Conservation (phyloP, 2,329 filamentous ascomycete genomes). For the Penicillium sp. region DNA sequence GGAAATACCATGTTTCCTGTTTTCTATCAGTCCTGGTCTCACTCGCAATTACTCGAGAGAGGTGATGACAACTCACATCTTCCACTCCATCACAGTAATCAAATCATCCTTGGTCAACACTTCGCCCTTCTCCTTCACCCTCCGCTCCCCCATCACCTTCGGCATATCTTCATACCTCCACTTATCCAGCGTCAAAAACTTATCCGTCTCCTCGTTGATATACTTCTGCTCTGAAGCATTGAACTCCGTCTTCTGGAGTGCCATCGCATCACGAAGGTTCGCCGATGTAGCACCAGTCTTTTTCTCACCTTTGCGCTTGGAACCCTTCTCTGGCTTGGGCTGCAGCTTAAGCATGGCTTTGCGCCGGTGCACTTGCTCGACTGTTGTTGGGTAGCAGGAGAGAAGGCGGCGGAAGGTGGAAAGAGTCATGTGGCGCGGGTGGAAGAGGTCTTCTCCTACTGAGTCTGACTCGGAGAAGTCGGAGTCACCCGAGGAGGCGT, state of each 20-base stretch:
- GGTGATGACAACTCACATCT: slow-evolving; percentile 40
- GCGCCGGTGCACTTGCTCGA: slow-evolving; percentile 29
- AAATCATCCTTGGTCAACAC: slow-evolving; percentile 41
- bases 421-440: slow-evolving; percentile 31
- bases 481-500: background rate
- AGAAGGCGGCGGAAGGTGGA: slow-evolving; percentile 35
- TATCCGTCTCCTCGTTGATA: slow-evolving; percentile 27
- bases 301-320: slow-evolving; percentile 18
- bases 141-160: slow-evolving; percentile 23
- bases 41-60: slow-evolving; percentile 21
- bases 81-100: slow-evolving; percentile 49
- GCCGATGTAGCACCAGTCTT: slow-evolving; percentile 2
- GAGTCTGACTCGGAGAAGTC: background rate
- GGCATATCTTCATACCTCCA: slow-evolving; percentile 46
- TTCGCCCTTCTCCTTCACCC: slow-evolving; percentile 20
- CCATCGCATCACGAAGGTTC: background rate
- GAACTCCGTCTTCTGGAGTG: slow-evolving; percentile 5
- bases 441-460: slow-evolving; percentile 19
- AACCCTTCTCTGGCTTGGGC: slow-evolving; percentile 28
- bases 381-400: slow-evolving; percentile 32
- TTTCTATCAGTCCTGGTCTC: background rate
- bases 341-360: slow-evolving; percentile 28
- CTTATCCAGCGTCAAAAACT: slow-evolving; percentile 40
- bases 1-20: slow-evolving; percentile 45
- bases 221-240: slow-evolving; percentile 14